Base-by-base conservation (phyloP, 257 asterid genomes). In the Vinca minor region DNA sequence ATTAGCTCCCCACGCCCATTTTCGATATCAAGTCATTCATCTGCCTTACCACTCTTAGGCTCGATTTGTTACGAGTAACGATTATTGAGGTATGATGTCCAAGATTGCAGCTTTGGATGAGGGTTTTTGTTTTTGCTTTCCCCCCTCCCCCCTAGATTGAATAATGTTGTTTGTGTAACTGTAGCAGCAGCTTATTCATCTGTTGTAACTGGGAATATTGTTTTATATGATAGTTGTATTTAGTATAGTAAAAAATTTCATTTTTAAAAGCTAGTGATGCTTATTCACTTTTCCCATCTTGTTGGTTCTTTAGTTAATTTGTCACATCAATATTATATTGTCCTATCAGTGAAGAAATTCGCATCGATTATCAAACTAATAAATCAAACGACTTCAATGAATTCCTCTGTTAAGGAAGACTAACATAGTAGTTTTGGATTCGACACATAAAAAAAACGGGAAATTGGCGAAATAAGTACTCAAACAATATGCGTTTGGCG, bases 131-230 rank as follows among this genome's bases (percentile, higher is more conserved):
- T n/a, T n/a, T n/a, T n/a, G n/a, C 8, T 35, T 48, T 65, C n/a
- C n/a, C n/a, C n/a, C n/a, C n/a, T n/a, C n/a, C n/a, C n/a, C n/a
- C n/a, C n/a, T n/a, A n/a, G 14, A 41, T 28, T 31, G n/a, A 10
- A 45, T 39, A 47, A 20, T 67, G 49, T 66, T 71, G 55, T 57
- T 71, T 48, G 49, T 58, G 56, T 26, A 38, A 35, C 68, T 36
- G 42, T 45, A n/a, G n/a, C n/a, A 59, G 46, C 52, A 35, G 41
- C 57, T 32, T 11, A 26, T 55, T 15, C 45, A 3, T 50, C 36
- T n/a, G 35, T 14, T 69, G 60, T 61, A 49, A 26, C 34, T 26
- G 49, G 65, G 55, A 60, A 58, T 59, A 21, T 11, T 59, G 48
- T 34, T 67, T 50, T 55, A 29, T 14, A 55, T 63, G 67, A 41